Conservation (phyloP, 2,329 filamentous ascomycete genomes). For the Botrytis pseudocinerea region DNA sequence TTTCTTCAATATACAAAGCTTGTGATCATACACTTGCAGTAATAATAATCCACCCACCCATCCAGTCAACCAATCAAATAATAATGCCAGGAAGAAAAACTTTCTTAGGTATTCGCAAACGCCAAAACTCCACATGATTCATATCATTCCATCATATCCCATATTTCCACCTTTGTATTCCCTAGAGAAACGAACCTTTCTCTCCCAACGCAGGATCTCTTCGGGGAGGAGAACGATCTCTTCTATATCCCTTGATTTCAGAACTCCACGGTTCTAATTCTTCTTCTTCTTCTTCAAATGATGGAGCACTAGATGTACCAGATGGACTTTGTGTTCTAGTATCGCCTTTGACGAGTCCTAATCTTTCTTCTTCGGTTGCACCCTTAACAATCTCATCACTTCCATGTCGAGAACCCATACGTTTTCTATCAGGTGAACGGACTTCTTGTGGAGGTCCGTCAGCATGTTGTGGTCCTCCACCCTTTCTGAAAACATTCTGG, state of each 20-base stretch:
- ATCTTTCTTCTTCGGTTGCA: slow-evolving; percentile 77
- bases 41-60: not conserved
- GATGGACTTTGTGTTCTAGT: slow-evolving; percentile 37
- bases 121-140: slow-evolving; percentile 18
- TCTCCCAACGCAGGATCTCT: slow-evolving; percentile 10
- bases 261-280: slow-evolving; percentile 21
- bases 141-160: slow-evolving; percentile 8
- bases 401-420: slow-evolving; percentile 45
- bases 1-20: slow-evolving; percentile 1
- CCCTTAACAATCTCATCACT: slow-evolving; percentile 47
- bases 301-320: slow-evolving; percentile 26
- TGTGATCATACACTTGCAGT: not conserved
- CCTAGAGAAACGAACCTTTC: slow-evolving; percentile 9
- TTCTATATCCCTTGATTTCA: slow-evolving; percentile 8
- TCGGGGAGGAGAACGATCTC: slow-evolving; percentile 8
- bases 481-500: slow-evolving; percentile 69
- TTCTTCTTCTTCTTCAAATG: slow-evolving; percentile 33
- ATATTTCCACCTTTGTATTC: not conserved
- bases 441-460: slow-evolving; percentile 32
- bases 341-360: slow-evolving; percentile 81
- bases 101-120: slow-evolving; percentile 19
- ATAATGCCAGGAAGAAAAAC: slow-evolving; percentile 6
- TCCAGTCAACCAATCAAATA: not conserved
- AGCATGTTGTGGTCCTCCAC: slow-evolving; percentile 21
- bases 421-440: slow-evolving; percentile 42